phyloP scores from a whole-genome alignment of 2,329 filamentous ascomycete species.

The Helminthosporium solani region DNA sequence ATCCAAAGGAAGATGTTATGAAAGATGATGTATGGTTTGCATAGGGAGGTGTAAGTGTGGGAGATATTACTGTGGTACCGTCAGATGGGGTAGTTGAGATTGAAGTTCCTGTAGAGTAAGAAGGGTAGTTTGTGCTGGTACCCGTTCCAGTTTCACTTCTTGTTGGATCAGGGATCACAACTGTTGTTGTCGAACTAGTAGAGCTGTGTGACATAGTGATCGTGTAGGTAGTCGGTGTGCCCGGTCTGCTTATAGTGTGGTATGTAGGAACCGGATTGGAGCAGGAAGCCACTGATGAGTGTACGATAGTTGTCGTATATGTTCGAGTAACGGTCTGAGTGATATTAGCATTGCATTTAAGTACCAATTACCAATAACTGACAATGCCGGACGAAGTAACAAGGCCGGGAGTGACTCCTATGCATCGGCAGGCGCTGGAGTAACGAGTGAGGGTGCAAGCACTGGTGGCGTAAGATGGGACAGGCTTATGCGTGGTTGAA shows the following conservation, averaged over 20 bases:
- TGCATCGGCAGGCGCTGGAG: conserved; percentile 30
- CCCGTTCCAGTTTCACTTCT: conserved; percentile 3
- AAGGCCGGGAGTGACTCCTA: conserved; percentile 16
- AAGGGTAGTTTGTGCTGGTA: background rate
- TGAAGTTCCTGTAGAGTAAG: background rate
- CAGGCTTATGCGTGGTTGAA: conserved; percentile 17
- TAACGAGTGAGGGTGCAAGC: conserved; percentile 20
- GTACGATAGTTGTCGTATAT: background rate
- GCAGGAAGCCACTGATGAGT: background rate
- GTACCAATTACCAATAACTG: conserved; percentile 5
- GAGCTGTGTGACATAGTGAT: conserved; percentile 8
- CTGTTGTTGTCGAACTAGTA: conserved; percentile 6
- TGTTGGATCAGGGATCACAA: conserved; percentile 5
- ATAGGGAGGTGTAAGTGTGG: background rate
- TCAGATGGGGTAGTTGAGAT: background rate
- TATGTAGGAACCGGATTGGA: background rate
- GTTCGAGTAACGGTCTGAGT: background rate
- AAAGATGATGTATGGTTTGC: background rate
- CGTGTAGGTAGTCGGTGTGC: conserved; percentile 6
- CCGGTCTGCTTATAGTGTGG: background rate
- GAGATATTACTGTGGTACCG: background rate
- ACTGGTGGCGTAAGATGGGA: conserved; percentile 26
- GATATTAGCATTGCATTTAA: background rate
- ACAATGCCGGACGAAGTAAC: conserved; percentile 24
- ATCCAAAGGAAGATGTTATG: background rate